A percentile compares a stretch with the other conserved stretches of the same genome.
These are phyloP conservation scores for Suillus fuscotomentosus DNA, from an alignment of 768 basidiomycete species.

Conservation along the genomic window DNA sequence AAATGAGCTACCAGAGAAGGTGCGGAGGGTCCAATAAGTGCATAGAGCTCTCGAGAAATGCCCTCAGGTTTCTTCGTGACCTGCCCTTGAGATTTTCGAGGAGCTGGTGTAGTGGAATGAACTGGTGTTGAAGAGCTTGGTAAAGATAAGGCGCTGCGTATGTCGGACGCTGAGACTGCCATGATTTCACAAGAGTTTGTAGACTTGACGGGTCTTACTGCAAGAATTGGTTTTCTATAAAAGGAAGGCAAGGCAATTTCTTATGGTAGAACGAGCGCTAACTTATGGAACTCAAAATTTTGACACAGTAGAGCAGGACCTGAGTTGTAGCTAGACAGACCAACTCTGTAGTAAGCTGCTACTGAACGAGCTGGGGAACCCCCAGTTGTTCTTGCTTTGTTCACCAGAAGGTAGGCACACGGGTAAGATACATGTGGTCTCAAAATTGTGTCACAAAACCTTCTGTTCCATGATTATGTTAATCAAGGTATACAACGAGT, in stretches of 20 bases:
- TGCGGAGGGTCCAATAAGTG: constrained; percentile 91
- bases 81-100: constrained; percentile 41
- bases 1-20: constrained; percentile 81
- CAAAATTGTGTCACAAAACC: background rate
- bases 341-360: too few relatives aligned
- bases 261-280: background rate
- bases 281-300: too few relatives aligned
- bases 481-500: background rate
- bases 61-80: constrained; percentile 75
- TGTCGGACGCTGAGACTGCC: constrained; percentile 74
- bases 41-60: constrained; percentile 89
- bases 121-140: constrained; percentile 40
- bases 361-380: too few relatives aligned
- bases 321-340: too few relatives aligned
- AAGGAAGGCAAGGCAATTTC: background rate
- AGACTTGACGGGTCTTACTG: background rate
- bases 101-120: constrained; percentile 44
- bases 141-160: constrained; percentile 80
- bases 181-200: constrained; percentile 30
- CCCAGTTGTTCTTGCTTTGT: background rate
- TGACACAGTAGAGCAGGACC: too few relatives aligned
- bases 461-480: background rate
- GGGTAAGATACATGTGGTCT: background rate
- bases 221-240: background rate
- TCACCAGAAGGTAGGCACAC: background rate